phyloP scores from a whole-genome alignment of 2,329 filamentous ascomycete species.

The Colletotrichum abscissum region DNA sequence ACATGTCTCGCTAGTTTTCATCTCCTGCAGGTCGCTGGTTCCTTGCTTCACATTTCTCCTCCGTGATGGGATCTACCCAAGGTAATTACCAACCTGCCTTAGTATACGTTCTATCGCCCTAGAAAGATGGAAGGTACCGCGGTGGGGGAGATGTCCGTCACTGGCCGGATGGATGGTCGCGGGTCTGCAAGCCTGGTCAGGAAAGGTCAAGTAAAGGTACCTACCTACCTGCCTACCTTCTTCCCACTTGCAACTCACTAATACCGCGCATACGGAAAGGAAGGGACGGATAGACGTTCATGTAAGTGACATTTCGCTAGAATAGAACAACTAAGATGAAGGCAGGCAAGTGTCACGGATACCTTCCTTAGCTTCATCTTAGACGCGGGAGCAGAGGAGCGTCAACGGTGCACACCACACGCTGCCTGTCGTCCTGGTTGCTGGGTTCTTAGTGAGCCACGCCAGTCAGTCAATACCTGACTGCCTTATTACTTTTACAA shows the following conservation, averaged over 20 bases:
- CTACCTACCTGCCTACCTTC: not conserved
- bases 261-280: not conserved
- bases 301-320: not conserved
- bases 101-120: slow-evolving; percentile 12
- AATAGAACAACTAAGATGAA: not conserved
- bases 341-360: not conserved
- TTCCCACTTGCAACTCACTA: not conserved
- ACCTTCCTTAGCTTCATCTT: not conserved
- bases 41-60: slow-evolving; percentile 16
- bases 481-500: not conserved
- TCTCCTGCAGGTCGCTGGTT: slow-evolving; percentile 11
- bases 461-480: not conserved
- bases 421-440: not conserved
- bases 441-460: not conserved
- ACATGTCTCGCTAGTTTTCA: slow-evolving; percentile 19
- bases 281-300: not conserved
- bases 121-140: not conserved
- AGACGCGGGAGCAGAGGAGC: not conserved
- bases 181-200: not conserved
- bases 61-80: not conserved
- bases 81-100: not conserved
- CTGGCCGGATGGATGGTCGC: not conserved
- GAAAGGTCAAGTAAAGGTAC: not conserved
- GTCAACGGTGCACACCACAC: not conserved
- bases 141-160: not conserved